Percentiles rank a stretch among this genome's conserved stretches.
Evolutionary conservation across 352 stramenopile species (phyloP).

Genomic region (Phytopythium helicoides): DNA sequence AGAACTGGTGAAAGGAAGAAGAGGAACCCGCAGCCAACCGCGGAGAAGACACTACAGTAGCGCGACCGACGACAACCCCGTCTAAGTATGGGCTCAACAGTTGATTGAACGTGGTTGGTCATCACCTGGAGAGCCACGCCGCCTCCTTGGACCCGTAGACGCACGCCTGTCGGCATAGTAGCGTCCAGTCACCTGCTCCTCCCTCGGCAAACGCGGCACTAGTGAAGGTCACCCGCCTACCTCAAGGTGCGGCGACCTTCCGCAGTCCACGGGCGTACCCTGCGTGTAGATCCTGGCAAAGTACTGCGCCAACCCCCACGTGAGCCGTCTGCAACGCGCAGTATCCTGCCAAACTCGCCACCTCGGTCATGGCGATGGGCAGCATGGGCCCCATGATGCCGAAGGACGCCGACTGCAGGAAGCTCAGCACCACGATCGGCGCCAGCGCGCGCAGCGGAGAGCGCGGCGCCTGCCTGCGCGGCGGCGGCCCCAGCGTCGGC

Average conservation of each 20-base stretch:
- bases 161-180: constrained; percentile 35
- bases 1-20: constrained; percentile 72
- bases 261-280: constrained; percentile 55
- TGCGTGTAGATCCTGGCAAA: constrained; percentile 60
- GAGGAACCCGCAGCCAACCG: constrained; percentile 50
- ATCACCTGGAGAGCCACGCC: constrained; percentile 66
- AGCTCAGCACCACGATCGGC: constrained; percentile 39
- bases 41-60: constrained; percentile 52
- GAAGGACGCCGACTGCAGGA: constrained; percentile 55
- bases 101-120: background rate
- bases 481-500: no score
- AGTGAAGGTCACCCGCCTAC: constrained; percentile 12
- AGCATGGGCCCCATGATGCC: constrained; percentile 67
- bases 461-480: constrained; percentile 4
- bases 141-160: constrained; percentile 64
- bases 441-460: constrained; percentile 27
- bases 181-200: no score
- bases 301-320: constrained; percentile 38
- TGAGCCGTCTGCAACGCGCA: background rate
- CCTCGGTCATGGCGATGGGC: constrained; percentile 66
- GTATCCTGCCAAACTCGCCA: constrained; percentile 6
- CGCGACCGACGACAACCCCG: no score
- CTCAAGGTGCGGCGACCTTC: constrained; percentile 31
- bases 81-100: background rate
- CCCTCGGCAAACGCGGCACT: no score